Evolutionary conservation across 2,329 filamentous ascomycete species (phyloP), one percentile per base, ranked within the genome.

Genomic region (Nigrograna mackinnonii): DNA sequence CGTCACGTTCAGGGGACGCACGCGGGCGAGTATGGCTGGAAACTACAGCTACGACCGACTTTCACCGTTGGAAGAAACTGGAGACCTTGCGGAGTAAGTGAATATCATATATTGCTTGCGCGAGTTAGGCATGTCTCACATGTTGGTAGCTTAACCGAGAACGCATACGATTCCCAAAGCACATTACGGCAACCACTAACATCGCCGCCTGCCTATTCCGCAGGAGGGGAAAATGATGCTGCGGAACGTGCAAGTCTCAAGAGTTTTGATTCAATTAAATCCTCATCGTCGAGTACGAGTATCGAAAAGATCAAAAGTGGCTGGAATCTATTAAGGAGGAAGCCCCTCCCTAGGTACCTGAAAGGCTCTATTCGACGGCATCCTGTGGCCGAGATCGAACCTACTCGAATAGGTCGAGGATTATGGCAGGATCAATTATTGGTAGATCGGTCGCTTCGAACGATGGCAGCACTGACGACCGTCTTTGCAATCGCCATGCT

Each of bases 381-480:
- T 36, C 47, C 47, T 2, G 54, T 47, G 11, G 54, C 50, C 30
- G 55, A 59, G 11, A 56, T 59, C 22, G 40, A 60, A 31, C 57
- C 54, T 7, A 52, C 48, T 14, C 52, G 52, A 9, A 52, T 63
- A 5, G 50, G 47, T 2, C 49, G 51, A 11, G 59, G 55, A 5
- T 40, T 60, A 31, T 66, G 60, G 60, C 54, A 57, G 30, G 58
- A 63, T 24, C 59, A 63, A 31, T 37, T 63, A 14, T 47, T 64
- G 2, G 54, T 59, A 13, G 62, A 66, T 37, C 55, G 59, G 5
- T 59, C 57, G 2, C 44, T 63, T 5, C 49, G 55, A 17, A 34
- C 36, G 1, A 64, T 63, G 62, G 58, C 59, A 14, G 49, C 42
- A 6, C 44, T 58, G 3, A 64, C 42, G 14, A 32, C 38, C 16